Percentiles rank a stretch among this genome's conserved stretches.
These are phyloP conservation scores for Globisporangium radiosum DNA, from an alignment of 352 stramenopile genomes.

Conservation along the genomic window DNA sequence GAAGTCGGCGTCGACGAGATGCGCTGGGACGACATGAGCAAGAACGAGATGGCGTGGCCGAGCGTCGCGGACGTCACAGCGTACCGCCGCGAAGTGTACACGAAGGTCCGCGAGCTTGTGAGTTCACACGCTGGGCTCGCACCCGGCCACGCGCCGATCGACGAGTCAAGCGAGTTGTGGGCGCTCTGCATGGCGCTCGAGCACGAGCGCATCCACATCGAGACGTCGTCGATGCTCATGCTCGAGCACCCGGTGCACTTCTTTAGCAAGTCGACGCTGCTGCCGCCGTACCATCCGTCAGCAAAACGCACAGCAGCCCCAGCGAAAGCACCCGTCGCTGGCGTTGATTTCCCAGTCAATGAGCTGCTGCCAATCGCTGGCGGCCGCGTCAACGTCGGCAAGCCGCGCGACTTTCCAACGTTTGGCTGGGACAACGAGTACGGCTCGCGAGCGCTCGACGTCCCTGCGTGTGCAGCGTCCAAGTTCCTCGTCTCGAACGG, in stretches of 20 bases:
- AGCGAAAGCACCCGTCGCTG: conserved; percentile 51
- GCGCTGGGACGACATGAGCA: conserved; percentile 97
- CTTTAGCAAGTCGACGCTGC: conserved; percentile 78
- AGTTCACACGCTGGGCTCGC: conserved; percentile 83
- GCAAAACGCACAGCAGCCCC: conserved; percentile 18
- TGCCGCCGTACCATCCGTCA: conserved; percentile 82
- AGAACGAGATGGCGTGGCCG: conserved; percentile 95
- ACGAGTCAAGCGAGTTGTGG: conserved; percentile 88
- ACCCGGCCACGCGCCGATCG: conserved; percentile 66
- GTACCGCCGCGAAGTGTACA: conserved; percentile 92
- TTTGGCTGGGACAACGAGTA: conserved; percentile 99
- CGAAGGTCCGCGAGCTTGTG: conserved; percentile 82
- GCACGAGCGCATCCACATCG: conserved; percentile 96
- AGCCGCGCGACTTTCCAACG: conserved; percentile 87
- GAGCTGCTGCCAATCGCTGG: conserved; percentile 76
- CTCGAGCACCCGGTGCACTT: conserved; percentile 88
- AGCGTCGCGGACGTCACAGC: conserved; percentile 84
- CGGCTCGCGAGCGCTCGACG: conserved; percentile 79
- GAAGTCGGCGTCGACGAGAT: conserved; percentile 98
- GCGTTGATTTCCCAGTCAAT: conserved; percentile 87
- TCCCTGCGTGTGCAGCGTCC: conserved; percentile 84
- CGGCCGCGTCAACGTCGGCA: conserved; percentile 79
- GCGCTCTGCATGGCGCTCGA: conserved; percentile 93
- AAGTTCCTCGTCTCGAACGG: conserved; percentile 95
- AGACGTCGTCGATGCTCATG: conserved; percentile 96